Conservation (phyloP, 148 eudicot genomes). For the Persicaria maculosa region DNA sequence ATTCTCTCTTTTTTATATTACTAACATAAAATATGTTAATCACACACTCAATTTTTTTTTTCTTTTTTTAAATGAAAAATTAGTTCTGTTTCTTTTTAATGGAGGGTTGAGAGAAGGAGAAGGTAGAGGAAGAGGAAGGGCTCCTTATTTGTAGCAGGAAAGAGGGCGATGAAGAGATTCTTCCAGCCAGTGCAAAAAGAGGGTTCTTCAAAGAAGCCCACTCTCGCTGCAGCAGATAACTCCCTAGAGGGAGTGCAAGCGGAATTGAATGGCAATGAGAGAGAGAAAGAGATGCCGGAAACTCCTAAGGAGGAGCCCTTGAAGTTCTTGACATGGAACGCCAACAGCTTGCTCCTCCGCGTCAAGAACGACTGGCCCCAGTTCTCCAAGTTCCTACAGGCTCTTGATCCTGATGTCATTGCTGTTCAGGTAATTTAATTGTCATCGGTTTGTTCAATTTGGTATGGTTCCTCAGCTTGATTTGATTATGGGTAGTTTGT, state of each 20-base stretch:
- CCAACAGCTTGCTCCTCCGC: slow-evolving; percentile 83
- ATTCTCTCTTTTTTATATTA: no score
- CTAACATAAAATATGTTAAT: no score
- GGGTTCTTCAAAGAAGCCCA: slow-evolving; percentile 63
- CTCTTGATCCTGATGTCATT: slow-evolving; percentile 83
- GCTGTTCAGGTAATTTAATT: slow-evolving; percentile 73
- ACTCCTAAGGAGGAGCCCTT: slow-evolving; percentile 47
- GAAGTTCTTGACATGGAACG: slow-evolving; percentile 98
- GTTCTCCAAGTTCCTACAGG: slow-evolving; percentile 53
- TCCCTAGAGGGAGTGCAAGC: slow-evolving; percentile 17
- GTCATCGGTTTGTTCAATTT: slow-evolving; percentile 21
- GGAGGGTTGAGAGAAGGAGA: no score
- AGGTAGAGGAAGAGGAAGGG: no score
- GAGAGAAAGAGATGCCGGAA: slow-evolving; percentile 17
- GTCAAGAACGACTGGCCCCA: slow-evolving; percentile 79
- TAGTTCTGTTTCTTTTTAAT: no score
- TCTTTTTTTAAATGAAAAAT: no score
- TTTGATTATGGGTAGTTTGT: neutral
- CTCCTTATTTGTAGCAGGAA: no score
- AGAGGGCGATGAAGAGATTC: slow-evolving; percentile 55
- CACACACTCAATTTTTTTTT: no score
- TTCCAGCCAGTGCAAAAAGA: slow-evolving; percentile 78
- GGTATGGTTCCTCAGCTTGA: slow-evolving; percentile 10
- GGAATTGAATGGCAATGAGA: neutral
- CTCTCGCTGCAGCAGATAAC: slow-evolving; percentile 23